These are phyloP conservation scores for Pythium sukuiense DNA, from an alignment of 352 stramenopile genomes.

Conservation along the genomic window DNA sequence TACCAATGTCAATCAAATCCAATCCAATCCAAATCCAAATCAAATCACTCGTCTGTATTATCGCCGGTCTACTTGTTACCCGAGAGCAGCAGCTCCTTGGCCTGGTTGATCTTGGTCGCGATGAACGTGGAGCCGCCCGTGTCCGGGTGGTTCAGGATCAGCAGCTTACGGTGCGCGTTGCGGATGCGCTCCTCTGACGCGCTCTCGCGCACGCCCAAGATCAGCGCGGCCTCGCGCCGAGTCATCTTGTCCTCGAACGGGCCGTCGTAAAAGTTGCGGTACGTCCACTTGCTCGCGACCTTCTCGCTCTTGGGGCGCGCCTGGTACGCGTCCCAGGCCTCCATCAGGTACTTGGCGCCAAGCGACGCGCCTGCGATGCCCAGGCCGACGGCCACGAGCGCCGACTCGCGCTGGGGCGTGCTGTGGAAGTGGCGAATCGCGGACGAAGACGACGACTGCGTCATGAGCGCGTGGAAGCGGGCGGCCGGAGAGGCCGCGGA, in stretches of 20 bases:
- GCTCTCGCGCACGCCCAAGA: constrained; percentile 97
- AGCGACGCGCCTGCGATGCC: constrained; percentile 71
- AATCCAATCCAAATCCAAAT: neutral
- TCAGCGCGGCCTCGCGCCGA: constrained; percentile 96
- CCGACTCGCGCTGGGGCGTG: constrained; percentile 61
- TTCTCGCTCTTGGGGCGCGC: constrained; percentile 64
- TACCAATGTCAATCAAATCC: neutral
- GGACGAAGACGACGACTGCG: neutral
- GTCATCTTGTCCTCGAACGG: constrained; percentile 99
- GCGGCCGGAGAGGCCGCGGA: constrained; percentile 5
- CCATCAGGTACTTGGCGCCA: constrained; percentile 66
- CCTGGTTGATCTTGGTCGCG: constrained; percentile 99
- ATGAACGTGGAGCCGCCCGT: constrained; percentile 98
- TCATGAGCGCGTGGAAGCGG: constrained; percentile 13
- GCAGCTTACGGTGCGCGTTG: constrained; percentile 97
- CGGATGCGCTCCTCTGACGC: constrained; percentile 95
- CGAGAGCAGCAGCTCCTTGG: constrained; percentile 95
- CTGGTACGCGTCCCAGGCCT: constrained; percentile 79
- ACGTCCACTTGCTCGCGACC: constrained; percentile 57
- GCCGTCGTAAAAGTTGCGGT: constrained; percentile 93
- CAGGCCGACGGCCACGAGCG: constrained; percentile 60
- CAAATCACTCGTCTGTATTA: constrained; percentile 2
- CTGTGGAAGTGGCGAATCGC: constrained; percentile 61
- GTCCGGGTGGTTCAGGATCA: constrained; percentile 99
- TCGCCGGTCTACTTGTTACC: constrained; percentile 20